Evolutionary conservation across 1,284 basidiomycete genomes (phyloP).

Genomic region (Melampsora abietis-canadensis): DNA sequence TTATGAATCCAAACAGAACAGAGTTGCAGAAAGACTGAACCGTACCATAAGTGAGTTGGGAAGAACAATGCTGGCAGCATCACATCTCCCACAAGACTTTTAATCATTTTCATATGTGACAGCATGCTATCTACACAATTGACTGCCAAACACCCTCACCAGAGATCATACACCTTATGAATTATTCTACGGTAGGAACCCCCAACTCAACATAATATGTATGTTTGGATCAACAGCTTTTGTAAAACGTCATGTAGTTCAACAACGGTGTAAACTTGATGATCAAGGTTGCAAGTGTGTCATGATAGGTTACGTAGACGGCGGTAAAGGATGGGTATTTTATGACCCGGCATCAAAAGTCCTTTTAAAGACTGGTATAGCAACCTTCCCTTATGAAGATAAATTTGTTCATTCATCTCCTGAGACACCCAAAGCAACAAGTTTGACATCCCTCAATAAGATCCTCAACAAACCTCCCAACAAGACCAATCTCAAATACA

Average conservation of each 20-base stretch:
- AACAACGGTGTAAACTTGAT: conserved; percentile 3
- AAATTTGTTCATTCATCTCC: too few relatives aligned
- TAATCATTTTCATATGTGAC: conserved; percentile 9
- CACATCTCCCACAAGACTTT: neutral
- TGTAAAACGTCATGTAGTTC: neutral
- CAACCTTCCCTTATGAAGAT: neutral
- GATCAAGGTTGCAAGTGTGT: neutral
- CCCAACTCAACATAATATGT: neutral
- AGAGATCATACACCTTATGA: neutral
- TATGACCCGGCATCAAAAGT: neutral
- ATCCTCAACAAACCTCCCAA: neutral
- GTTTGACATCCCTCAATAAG: too few relatives aligned
- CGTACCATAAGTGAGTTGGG: conserved; percentile 5
- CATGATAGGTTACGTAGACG: neutral
- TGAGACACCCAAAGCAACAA: too few relatives aligned
- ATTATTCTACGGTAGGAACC: neutral
- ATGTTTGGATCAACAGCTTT: conserved; percentile 9
- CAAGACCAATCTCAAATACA: neutral
- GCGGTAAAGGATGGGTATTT: conserved; percentile 5
- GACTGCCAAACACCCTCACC: conserved; percentile 9
- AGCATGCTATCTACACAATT: neutral
- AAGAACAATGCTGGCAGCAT: neutral
- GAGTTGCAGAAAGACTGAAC: conserved; percentile 13
- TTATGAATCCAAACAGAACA: conserved; percentile 22
- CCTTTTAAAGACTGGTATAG: conserved; percentile 10